Percentiles rank a stretch among this genome's conserved stretches.
phyloP scores from a whole-genome alignment of 139 green algal genomes.

The Micractinium sp. region DNA sequence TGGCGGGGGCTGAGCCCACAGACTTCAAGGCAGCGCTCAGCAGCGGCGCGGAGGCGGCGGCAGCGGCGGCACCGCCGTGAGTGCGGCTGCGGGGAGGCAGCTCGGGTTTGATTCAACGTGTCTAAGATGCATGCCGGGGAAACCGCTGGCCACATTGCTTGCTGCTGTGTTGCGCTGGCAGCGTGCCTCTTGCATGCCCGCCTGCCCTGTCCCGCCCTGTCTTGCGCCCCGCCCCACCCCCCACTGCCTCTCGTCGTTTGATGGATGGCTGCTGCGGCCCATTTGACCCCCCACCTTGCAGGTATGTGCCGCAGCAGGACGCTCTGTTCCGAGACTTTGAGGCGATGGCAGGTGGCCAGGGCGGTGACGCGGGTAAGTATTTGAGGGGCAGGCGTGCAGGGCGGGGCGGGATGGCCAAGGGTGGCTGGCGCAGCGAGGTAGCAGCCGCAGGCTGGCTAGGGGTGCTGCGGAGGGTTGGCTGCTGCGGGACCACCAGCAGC shows the following conservation, averaged over 20 bases:
- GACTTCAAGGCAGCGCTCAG: not conserved
- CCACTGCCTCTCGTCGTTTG: not conserved
- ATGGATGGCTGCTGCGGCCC: not conserved
- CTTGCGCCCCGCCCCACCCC: not conserved
- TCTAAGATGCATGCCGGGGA: not conserved
- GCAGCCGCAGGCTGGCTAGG: too few relatives aligned
- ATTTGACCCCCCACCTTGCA: not conserved
- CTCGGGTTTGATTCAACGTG: not conserved
- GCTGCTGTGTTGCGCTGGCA: too few relatives aligned
- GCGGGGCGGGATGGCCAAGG: too few relatives aligned
- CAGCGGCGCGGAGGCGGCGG: not conserved
- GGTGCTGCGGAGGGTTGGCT: not conserved
- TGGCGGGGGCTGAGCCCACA: not conserved
- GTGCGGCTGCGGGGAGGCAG: not conserved
- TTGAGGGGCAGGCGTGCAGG: not conserved
- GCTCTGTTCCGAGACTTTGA: not conserved
- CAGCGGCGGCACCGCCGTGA: slow-evolving; percentile 9
- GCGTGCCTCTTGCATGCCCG: too few relatives aligned
- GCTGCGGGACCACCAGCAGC: not conserved
- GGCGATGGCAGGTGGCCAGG: not conserved
- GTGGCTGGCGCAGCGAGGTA: too few relatives aligned
- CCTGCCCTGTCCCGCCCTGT: too few relatives aligned
- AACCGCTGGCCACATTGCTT: not conserved
- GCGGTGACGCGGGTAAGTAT: too few relatives aligned
- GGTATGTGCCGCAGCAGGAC: not conserved